phyloP scores from a whole-genome alignment of 2,329 filamentous ascomycete species.

The Fusarium irregulare region DNA sequence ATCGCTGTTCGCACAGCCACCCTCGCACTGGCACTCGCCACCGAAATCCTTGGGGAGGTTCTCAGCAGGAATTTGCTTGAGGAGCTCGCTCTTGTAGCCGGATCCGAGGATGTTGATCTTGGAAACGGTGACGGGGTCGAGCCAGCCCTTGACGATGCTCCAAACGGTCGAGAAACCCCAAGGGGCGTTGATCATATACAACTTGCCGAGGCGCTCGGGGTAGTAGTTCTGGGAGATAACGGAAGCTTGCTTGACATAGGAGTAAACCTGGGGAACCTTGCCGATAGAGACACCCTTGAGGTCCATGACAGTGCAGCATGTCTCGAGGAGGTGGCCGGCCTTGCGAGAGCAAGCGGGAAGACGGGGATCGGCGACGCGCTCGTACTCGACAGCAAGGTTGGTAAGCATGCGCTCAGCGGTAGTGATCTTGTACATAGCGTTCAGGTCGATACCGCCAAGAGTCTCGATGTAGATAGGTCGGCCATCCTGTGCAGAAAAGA shows the following conservation, averaged over 20 bases:
- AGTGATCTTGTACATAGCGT: constrained; percentile 92
- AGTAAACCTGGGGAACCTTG: constrained; percentile 85
- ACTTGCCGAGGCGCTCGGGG: constrained; percentile 92
- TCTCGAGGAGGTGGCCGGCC: constrained; percentile 89
- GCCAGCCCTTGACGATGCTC: constrained; percentile 87
- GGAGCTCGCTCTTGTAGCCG: constrained; percentile 84
- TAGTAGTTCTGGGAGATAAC: constrained; percentile 98
- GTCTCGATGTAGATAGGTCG: constrained; percentile 98
- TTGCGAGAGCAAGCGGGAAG: constrained; percentile 96
- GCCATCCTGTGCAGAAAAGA: constrained; percentile 74
- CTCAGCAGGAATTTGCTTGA: constrained; percentile 86
- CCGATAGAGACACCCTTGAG: constrained; percentile 90
- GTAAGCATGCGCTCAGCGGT: constrained; percentile 92
- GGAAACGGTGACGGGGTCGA: constrained; percentile 94
- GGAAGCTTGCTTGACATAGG: constrained; percentile 86
- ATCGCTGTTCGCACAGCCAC: constrained; percentile 88
- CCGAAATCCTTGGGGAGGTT: constrained; percentile 91
- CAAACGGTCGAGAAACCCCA: constrained; percentile 95
- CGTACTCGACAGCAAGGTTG: constrained; percentile 97
- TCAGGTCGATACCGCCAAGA: constrained; percentile 91
- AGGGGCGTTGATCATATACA: constrained; percentile 98
- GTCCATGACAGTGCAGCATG: constrained; percentile 98
- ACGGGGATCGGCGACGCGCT: constrained; percentile 92
- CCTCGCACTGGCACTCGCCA: constrained; percentile 82
- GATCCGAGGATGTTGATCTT: constrained; percentile 94